Base-by-base conservation (phyloP, 768 basidiomycete genomes). In the Cystofilobasidium macerans region DNA sequence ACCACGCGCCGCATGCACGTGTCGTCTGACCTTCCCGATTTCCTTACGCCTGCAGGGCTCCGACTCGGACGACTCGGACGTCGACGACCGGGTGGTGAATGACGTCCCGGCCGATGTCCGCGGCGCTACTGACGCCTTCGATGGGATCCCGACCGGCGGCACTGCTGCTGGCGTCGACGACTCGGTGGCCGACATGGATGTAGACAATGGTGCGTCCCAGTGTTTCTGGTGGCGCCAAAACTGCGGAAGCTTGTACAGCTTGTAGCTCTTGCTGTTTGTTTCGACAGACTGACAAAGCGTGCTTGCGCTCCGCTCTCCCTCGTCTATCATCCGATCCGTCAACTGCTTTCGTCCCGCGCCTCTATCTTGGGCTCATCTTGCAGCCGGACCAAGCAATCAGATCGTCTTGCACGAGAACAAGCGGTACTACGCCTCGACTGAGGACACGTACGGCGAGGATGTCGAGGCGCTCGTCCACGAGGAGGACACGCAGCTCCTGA, bases 391-490 rank as follows among this genome's bases (percentile, higher is more conserved):
- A 9, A 42, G 43, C 4, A 76, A 77, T 69, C 70, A 75, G 45
- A 75, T 79, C 56, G 76, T 98, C 51, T 80, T 98, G 53, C 94
- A 98, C 72, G 95, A 98, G 75, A 88, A 99, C 78, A 99, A 99
- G 77, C 88, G 91, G 76, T 98, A 99, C 76, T 99, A 99, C 75
- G 89, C 91, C 18, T 87, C 87, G 18, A 94, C 95, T 0, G 80
- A 80, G 63, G 91, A 97, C 22, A 84, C 93, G 1, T 99, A 99
- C 76, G 95, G 95, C 2, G 80, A 83, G 43, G 95, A 85, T 66
- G 95, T 99, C 35, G 94, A 98, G 78, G 88, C 95, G 0, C 77
- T 98, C 70, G 95, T 99, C 2, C 95, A 98, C 74, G 95, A 99
- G 76, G 95, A 99, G 78, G 95, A 99, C 74, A 85, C 89, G 3